Evolutionary conservation across 306 rosid genomes (phyloP).

Genomic region (Rubus parviflorus): DNA sequence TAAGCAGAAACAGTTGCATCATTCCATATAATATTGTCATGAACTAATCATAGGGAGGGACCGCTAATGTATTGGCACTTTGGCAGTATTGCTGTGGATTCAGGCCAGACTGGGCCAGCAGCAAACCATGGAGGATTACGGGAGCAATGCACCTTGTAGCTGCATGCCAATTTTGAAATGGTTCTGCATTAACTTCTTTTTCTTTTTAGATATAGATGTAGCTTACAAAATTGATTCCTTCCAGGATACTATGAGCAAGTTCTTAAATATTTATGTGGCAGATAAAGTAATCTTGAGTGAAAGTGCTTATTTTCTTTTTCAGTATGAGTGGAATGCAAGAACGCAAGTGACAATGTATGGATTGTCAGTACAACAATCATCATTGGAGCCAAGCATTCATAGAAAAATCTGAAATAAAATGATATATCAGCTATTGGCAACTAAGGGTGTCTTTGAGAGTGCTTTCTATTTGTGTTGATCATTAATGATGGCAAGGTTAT

Average conservation of each 20-base stretch:
- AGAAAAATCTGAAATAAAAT: not conserved
- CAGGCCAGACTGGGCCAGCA: no score
- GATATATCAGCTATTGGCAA: not conserved
- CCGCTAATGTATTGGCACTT: no score
- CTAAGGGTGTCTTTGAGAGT: not conserved
- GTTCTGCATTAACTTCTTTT: not conserved
- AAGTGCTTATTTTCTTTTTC: slow-evolving; percentile 21
- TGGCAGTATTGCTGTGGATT: no score
- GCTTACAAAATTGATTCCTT: not conserved
- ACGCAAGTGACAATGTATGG: slow-evolving; percentile 69
- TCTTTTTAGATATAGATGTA: no score
- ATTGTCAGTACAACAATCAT: not conserved
- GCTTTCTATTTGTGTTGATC: no score
- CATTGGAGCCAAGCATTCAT: not conserved
- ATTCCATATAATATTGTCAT: no score
- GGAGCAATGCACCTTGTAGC: no score
- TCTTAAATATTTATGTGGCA: not conserved
- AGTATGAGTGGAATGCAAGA: slow-evolving; percentile 99
- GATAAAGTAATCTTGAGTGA: not conserved
- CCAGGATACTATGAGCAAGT: not conserved
- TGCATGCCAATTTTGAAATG: no score
- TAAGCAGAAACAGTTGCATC: no score
- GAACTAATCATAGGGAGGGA: no score
- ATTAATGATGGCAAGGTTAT: no score
- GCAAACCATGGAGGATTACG: no score